Evolutionary conservation across 768 basidiomycete genomes (phyloP).

Genomic region (Agrocybe chaxingu): DNA sequence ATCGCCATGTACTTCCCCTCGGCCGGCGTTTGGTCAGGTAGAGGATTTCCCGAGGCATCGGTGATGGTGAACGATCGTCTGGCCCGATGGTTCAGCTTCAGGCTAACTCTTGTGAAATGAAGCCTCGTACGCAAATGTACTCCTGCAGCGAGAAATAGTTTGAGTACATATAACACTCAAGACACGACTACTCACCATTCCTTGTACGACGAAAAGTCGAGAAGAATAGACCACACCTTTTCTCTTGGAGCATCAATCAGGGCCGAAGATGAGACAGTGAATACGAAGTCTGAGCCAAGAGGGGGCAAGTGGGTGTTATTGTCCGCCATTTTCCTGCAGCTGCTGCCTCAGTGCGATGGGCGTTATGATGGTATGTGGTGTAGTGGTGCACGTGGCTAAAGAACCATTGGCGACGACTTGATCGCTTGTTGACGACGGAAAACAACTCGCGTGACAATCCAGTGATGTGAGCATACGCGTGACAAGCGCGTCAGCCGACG

Average conservation of each 20-base stretch:
- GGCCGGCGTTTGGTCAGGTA: slow-evolving; percentile 45
- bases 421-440: too few relatives aligned
- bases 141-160: slow-evolving; percentile 37
- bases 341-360: not conserved
- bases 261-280: slow-evolving; percentile 42
- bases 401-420: too few relatives aligned
- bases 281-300: slow-evolving; percentile 32
- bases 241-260: slow-evolving; percentile 61
- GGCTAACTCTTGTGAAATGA: not conserved
- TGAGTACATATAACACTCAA: not conserved
- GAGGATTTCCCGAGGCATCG: slow-evolving; percentile 32
- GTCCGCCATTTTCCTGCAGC: not conserved
- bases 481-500: too few relatives aligned
- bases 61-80: slow-evolving; percentile 51
- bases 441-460: too few relatives aligned
- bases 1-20: slow-evolving; percentile 49
- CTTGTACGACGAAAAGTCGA: slow-evolving; percentile 58
- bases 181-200: slow-evolving; percentile 44
- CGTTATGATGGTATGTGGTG: too few relatives aligned
- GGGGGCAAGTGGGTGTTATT: not conserved
- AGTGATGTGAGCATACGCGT: too few relatives aligned
- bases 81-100: not conserved
- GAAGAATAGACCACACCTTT: slow-evolving; percentile 58
- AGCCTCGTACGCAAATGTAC: slow-evolving; percentile 58
- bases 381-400: too few relatives aligned